A percentile compares a stretch with the other conserved stretches of the same genome.
Evolutionary conservation across 176 grass and related monocot species (phyloP).

Genomic region (Thinopyrum elongatum): DNA sequence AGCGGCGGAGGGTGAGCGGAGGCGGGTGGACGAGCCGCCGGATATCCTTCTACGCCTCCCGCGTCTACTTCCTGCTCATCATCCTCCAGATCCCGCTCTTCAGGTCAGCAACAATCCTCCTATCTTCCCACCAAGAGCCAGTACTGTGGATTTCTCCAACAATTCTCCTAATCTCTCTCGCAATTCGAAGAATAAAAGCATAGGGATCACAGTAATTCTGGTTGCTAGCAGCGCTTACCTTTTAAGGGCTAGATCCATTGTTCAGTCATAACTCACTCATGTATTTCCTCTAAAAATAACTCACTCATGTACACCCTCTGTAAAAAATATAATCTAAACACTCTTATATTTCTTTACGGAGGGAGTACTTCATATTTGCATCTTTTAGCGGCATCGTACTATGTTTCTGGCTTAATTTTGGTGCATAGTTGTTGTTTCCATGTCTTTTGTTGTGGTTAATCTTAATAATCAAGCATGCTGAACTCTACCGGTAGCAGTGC

Average conservation of each 20-base stretch:
- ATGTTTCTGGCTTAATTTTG: neutral
- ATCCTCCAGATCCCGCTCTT: constrained; percentile 95
- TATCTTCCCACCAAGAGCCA: neutral
- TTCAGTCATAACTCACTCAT: neutral
- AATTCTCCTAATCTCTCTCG: neutral
- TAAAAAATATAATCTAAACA: too few species aligned
- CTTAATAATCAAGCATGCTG: neutral
- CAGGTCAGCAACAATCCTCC: constrained; percentile 44
- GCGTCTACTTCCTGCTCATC: constrained; percentile 76
- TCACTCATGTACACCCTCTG: neutral
- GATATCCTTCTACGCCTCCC: constrained; percentile 60
- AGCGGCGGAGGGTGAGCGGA: constrained; percentile 30
- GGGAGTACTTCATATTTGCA: neutral
- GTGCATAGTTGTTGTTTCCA: neutral
- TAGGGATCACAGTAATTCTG: neutral
- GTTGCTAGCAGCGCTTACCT: neutral
- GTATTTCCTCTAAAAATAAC: too few species aligned
- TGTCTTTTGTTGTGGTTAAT: constrained; percentile 6
- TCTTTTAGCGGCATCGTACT: neutral
- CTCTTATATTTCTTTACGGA: too few species aligned
- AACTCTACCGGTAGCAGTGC: neutral
- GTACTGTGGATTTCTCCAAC: neutral
- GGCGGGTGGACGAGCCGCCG: constrained; percentile 61
- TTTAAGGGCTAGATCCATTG: constrained; percentile 21
- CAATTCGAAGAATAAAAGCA: neutral